A percentile compares a stretch with the other conserved stretches of the same genome.
These are phyloP conservation scores for Trametes sanguinea DNA, from an alignment of 768 basidiomycete genomes.

Conservation along the genomic window DNA sequence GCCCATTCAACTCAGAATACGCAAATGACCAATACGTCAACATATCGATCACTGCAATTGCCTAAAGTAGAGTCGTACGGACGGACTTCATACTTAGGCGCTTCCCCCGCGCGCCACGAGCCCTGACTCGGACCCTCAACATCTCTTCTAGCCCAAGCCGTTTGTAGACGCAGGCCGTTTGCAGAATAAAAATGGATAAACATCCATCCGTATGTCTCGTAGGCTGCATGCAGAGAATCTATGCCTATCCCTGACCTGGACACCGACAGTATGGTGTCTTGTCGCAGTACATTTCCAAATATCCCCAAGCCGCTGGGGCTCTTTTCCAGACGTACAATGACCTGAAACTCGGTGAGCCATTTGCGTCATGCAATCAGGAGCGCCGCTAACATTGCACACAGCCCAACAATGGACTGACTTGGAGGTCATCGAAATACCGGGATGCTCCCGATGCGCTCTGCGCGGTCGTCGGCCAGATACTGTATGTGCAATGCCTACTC, in stretches of 20 bases:
- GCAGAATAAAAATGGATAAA: slow-evolving; percentile 28
- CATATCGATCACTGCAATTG: slow-evolving; percentile 3
- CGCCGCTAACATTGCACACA: slow-evolving; percentile 28
- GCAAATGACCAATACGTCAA: too few species aligned
- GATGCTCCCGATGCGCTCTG: slow-evolving; percentile 57
- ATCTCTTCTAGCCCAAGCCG: neutral
- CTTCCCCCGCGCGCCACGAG: too few species aligned
- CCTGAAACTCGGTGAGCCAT: slow-evolving; percentile 53
- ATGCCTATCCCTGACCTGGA: neutral
- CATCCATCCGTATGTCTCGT: slow-evolving; percentile 31
- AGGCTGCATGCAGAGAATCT: neutral
- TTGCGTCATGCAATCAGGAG: neutral
- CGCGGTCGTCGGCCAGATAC: slow-evolving; percentile 56
- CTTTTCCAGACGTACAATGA: slow-evolving; percentile 82
- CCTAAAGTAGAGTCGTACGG: neutral
- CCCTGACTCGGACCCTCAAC: neutral
- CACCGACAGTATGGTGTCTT: slow-evolving; percentile 48
- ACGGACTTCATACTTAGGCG: neutral
- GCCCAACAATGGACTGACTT: slow-evolving; percentile 76
- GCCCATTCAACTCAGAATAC: too few species aligned
- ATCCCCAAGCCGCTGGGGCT: slow-evolving; percentile 59
- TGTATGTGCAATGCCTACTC: slow-evolving; percentile 34
- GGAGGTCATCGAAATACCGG: slow-evolving; percentile 58
- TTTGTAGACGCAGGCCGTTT: neutral
- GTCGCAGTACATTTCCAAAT: slow-evolving; percentile 52